A percentile compares a stretch with the other conserved stretches of the same genome.
These are phyloP conservation scores for Fusarium haematococcum DNA, from an alignment of 2,329 filamentous ascomycete genomes.

Conservation along the genomic window DNA sequence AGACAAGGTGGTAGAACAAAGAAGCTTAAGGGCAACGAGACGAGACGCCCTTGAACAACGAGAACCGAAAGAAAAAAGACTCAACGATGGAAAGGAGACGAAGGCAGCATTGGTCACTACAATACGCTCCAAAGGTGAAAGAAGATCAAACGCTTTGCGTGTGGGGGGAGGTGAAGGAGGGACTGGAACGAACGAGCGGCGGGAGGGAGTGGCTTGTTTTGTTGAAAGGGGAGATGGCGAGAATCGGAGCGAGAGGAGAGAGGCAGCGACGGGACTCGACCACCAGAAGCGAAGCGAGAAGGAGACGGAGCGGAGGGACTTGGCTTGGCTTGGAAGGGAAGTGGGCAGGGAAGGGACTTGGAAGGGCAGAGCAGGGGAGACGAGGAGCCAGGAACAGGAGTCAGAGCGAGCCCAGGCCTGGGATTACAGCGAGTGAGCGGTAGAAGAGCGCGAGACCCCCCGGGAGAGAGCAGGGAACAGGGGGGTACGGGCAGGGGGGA, in stretches of 20 bases:
- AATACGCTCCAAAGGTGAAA: constrained; percentile 31
- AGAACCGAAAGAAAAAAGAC: constrained; percentile 25
- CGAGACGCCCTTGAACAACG: constrained; percentile 23
- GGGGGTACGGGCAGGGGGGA: constrained; percentile 22
- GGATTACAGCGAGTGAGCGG: constrained; percentile 29
- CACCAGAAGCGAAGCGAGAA: constrained; percentile 41
- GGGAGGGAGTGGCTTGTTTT: constrained; percentile 54
- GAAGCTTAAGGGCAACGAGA: constrained; percentile 19
- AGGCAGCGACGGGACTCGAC: constrained; percentile 35
- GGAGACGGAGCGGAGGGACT: constrained; percentile 19
- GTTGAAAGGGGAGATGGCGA: constrained; percentile 53
- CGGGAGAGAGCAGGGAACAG: constrained; percentile 25
- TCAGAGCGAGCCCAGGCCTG: constrained; percentile 23
- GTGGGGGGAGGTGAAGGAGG: constrained; percentile 50
- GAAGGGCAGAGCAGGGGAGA: constrained; percentile 22
- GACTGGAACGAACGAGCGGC: constrained; percentile 56
- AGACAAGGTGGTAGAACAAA: constrained; percentile 31
- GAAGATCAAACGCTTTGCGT: constrained; percentile 44
- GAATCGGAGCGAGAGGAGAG: constrained; percentile 28
- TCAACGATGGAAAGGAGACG: constrained; percentile 37
- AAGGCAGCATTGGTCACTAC: constrained; percentile 34
- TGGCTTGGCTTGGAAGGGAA: constrained; percentile 32
- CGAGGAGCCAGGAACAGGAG: constrained; percentile 29
- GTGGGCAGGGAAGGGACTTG: constrained; percentile 25
- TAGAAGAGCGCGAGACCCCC: not conserved